Percentiles rank a stretch among this genome's conserved stretches.
These are phyloP conservation scores for Picochlorum sp. DNA, from an alignment of 139 green algal genomes.

Conservation along the genomic window DNA sequence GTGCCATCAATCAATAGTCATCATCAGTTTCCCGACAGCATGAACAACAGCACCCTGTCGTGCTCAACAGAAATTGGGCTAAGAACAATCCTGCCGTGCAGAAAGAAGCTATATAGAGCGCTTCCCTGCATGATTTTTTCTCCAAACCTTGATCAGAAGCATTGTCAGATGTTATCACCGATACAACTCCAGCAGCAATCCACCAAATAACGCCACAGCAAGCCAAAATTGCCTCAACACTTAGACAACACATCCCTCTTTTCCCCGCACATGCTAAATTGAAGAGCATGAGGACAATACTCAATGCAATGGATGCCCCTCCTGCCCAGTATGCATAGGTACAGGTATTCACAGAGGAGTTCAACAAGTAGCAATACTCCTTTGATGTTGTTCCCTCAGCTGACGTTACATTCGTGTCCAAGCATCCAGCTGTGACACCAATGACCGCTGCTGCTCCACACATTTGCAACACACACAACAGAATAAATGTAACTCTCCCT, in stretches of 20 bases:
- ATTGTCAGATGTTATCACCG: background rate
- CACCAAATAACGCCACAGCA: background rate
- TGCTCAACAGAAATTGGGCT: background rate
- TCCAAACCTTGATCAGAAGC: background rate
- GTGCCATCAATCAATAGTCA: background rate
- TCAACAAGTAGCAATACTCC: background rate
- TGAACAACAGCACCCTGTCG: background rate
- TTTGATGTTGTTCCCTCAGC: background rate
- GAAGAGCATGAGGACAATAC: background rate
- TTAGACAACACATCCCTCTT: background rate
- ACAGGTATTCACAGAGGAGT: background rate
- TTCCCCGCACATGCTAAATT: background rate
- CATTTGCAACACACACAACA: conserved; percentile 1
- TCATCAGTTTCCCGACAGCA: background rate
- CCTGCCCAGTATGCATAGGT: conserved; percentile 4
- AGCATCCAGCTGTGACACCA: background rate
- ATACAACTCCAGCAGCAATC: background rate
- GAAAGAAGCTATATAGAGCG: background rate
- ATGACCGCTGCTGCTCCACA: conserved; percentile 1
- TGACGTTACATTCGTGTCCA: background rate
- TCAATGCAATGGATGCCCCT: background rate
- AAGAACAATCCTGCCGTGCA: background rate
- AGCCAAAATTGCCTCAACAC: conserved; percentile 6
- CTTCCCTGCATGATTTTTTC: background rate
- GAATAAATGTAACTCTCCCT: background rate